phyloP scores from a whole-genome alignment of 345 rosid genomes.

The Eucalyptus erythrocorys region DNA sequence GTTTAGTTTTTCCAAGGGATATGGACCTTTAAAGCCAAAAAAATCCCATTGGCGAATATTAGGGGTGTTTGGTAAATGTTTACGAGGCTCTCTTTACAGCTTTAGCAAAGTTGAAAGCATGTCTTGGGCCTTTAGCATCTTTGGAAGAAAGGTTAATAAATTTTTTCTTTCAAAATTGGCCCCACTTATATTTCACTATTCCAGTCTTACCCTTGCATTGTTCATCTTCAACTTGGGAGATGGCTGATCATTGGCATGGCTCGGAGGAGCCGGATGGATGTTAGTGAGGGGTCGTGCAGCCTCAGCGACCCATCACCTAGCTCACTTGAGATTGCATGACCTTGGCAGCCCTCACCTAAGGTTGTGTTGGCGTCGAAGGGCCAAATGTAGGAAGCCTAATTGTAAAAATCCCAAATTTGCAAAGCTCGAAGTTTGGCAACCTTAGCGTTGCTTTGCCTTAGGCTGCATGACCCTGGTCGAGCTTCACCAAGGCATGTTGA shows the following conservation, averaged over 20 bases:
- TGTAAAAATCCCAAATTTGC: neutral
- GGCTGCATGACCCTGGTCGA: neutral
- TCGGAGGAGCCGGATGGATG: fast-evolving
- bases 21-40: neutral
- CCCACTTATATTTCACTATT: neutral
- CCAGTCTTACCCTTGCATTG: neutral
- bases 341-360: neutral
- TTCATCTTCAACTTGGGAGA: neutral
- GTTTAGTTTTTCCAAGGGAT: neutral
- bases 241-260: neutral
- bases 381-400: neutral
- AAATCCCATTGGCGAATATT: neutral
- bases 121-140: neutral
- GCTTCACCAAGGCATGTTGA: neutral
- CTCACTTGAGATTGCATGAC: neutral
- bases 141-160: neutral
- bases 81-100: neutral
- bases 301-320: fast-evolving
- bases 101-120: neutral
- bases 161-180: neutral
- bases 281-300: neutral
- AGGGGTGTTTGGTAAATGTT: neutral
- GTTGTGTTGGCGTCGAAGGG: fast-evolving
- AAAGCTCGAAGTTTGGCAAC: neutral
- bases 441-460: neutral